A percentile compares a stretch with the other conserved stretches of the same genome.
phyloP scores from a whole-genome alignment of 2,329 filamentous ascomycete species.

The Ophiocordyceps robertsii region DNA sequence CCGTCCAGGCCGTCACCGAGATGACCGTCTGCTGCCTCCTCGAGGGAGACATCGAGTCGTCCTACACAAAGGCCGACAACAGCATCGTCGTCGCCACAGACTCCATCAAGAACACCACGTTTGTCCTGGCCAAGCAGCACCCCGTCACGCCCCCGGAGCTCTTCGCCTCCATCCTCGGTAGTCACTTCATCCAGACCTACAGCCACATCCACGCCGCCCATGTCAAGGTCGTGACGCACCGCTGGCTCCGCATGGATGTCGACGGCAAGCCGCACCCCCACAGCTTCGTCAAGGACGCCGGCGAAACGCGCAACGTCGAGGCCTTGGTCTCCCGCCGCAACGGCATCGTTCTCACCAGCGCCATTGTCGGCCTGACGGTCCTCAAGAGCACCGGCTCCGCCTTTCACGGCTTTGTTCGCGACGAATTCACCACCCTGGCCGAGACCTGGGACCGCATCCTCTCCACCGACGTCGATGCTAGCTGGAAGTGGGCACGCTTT shows the following conservation, averaged over 20 bases:
- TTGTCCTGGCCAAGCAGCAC: constrained; percentile 88
- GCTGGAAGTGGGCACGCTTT: constrained; percentile 76
- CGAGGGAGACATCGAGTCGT: constrained; percentile 80
- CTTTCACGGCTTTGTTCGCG: constrained; percentile 86
- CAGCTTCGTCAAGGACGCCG: constrained; percentile 82
- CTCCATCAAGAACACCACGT: constrained; percentile 95
- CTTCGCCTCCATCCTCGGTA: constrained; percentile 71
- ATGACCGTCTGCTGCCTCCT: constrained; percentile 90
- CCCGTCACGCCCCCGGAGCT: constrained; percentile 88
- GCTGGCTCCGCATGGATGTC: constrained; percentile 81
- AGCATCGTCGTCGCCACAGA: constrained; percentile 91
- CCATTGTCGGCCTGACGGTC: constrained; percentile 70
- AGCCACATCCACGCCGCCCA: constrained; percentile 76
- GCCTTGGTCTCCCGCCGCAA: constrained; percentile 51
- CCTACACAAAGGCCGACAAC: constrained; percentile 91
- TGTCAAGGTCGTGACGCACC: constrained; percentile 69
- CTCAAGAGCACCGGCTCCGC: constrained; percentile 94
- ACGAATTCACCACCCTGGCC: constrained; percentile 82
- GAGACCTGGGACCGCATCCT: constrained; percentile 94
- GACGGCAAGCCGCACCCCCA: constrained; percentile 88
- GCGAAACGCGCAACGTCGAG: constrained; percentile 76
- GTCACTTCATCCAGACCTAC: constrained; percentile 83
- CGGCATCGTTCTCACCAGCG: constrained; percentile 64
- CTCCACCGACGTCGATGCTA: constrained; percentile 79
- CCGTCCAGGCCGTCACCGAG: constrained; percentile 76